phyloP scores from a whole-genome alignment of 257 asterid species.

The Buddleja alternifolia region DNA sequence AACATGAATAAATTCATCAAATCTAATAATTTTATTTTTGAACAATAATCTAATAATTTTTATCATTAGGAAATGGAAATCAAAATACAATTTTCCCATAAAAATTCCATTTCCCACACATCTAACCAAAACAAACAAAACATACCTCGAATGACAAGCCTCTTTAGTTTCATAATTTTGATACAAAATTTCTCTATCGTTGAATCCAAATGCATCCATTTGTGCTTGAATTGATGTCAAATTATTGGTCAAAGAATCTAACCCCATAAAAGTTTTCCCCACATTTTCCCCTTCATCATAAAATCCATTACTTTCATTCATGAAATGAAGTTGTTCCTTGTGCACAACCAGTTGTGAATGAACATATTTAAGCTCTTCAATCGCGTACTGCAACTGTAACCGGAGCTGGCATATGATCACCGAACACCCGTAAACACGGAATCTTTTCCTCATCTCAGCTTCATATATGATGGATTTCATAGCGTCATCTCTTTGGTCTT shows the following conservation, averaged over 20 bases:
- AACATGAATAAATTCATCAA: too few species aligned
- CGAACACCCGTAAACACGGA: slow-evolving; percentile 59
- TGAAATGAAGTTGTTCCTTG: slow-evolving; percentile 25
- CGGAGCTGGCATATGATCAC: slow-evolving; percentile 40
- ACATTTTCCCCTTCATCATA: slow-evolving; percentile 15
- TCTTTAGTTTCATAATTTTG: slow-evolving; percentile 26
- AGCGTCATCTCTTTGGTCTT: too few species aligned
- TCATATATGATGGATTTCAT: too few species aligned
- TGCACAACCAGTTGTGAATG: slow-evolving; percentile 25
- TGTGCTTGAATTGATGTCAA: slow-evolving; percentile 29
- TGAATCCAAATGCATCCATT: slow-evolving; percentile 18
- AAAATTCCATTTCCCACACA: too few species aligned
- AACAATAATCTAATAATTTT: too few species aligned
- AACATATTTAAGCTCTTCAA: slow-evolving; percentile 46
- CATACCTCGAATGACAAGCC: slow-evolving; percentile 26
- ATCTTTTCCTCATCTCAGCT: slow-evolving; percentile 53
- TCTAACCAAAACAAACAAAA: too few species aligned
- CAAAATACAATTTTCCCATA: too few species aligned
- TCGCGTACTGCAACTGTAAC: slow-evolving; percentile 22
- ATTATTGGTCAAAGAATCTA: slow-evolving; percentile 19
- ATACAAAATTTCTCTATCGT: slow-evolving; percentile 20
- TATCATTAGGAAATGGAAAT: slow-evolving; percentile 37
- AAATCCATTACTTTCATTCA: slow-evolving; percentile 17
- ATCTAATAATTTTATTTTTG: too few species aligned
- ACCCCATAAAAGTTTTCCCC: slow-evolving; percentile 16